These are phyloP conservation scores for Russula olivacea DNA, from an alignment of 768 basidiomycete genomes.

Conservation along the genomic window DNA sequence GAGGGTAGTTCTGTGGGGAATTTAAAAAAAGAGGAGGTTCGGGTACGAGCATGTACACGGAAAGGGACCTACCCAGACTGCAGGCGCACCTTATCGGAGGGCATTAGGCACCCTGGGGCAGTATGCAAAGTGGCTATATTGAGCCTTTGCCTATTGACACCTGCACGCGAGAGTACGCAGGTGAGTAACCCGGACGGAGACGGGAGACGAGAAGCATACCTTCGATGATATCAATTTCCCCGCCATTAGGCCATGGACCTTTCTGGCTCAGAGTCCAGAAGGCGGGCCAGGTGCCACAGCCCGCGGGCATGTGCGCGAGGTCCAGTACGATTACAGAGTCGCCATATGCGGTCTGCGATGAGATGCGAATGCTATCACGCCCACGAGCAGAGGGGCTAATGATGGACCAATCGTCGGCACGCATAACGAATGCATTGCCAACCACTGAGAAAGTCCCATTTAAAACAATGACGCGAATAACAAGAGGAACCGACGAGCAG, in stretches of 20 bases:
- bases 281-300: constrained; percentile 61
- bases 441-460: too few species aligned
- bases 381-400: too few species aligned
- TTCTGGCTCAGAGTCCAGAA: constrained; percentile 50
- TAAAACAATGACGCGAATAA: background rate
- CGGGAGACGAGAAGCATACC: constrained; percentile 30
- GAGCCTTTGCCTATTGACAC: constrained; percentile 42
- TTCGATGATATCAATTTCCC: constrained; percentile 60
- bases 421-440: too few species aligned
- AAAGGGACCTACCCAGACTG: constrained; percentile 42
- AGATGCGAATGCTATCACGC: too few species aligned
- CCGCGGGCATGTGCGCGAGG: constrained; percentile 53
- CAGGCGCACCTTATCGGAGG: constrained; percentile 23
- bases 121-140: constrained; percentile 57
- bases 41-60: background rate
- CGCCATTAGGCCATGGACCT: constrained; percentile 56
- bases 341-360: constrained; percentile 39
- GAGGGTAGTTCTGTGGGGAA: constrained; percentile 32
- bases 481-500: background rate
- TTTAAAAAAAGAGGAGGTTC: background rate
- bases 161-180: constrained; percentile 23
- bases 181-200: background rate
- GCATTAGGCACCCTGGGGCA: constrained; percentile 39
- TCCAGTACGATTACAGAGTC: constrained; percentile 49
- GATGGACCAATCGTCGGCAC: too few species aligned